phyloP scores from a whole-genome alignment of 2,329 filamentous ascomycete genomes.

The Lecanoromycetidae sp. region DNA sequence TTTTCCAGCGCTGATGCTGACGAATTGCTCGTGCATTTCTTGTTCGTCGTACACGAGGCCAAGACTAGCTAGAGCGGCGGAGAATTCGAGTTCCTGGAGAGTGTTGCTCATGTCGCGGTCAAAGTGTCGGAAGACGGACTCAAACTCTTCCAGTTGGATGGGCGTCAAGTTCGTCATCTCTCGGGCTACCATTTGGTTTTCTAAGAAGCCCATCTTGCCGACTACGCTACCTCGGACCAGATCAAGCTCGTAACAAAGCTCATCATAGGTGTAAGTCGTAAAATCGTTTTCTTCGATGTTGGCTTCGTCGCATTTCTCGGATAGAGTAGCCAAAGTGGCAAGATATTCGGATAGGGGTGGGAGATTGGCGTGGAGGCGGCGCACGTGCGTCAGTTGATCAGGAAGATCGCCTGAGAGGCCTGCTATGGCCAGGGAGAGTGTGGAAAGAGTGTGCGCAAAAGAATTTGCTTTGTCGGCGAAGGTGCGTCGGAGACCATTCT shows the following conservation, averaged over 20 bases:
- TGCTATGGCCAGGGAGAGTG: constrained; percentile 85
- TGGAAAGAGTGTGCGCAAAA: constrained; percentile 89
- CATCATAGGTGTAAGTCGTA: constrained; percentile 97
- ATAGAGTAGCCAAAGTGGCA: constrained; percentile 71
- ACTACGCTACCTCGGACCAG: constrained; percentile 84
- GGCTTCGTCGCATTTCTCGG: constrained; percentile 82
- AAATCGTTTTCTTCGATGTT: constrained; percentile 99
- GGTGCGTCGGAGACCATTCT: constrained; percentile 79
- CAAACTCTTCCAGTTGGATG: constrained; percentile 96
- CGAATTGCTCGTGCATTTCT: constrained; percentile 94
- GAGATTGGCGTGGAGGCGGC: constrained; percentile 71
- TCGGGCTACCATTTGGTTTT: constrained; percentile 95
- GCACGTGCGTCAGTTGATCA: constrained; percentile 81
- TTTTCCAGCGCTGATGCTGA: constrained; percentile 67
- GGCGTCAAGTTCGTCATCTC: constrained; percentile 98
- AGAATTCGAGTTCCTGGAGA: constrained; percentile 87
- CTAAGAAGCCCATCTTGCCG: constrained; percentile 91
- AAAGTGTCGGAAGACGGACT: constrained; percentile 96
- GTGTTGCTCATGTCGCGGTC: constrained; percentile 87
- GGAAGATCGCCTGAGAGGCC: constrained; percentile 95
- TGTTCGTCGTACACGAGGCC: constrained; percentile 93
- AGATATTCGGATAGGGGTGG: constrained; percentile 85
- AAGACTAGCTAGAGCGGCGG: constrained; percentile 83
- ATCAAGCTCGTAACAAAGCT: constrained; percentile 83
- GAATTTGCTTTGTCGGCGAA: constrained; percentile 99